Conservation (phyloP, 805 yeast species). For the Suhomyces vadensis region DNA sequence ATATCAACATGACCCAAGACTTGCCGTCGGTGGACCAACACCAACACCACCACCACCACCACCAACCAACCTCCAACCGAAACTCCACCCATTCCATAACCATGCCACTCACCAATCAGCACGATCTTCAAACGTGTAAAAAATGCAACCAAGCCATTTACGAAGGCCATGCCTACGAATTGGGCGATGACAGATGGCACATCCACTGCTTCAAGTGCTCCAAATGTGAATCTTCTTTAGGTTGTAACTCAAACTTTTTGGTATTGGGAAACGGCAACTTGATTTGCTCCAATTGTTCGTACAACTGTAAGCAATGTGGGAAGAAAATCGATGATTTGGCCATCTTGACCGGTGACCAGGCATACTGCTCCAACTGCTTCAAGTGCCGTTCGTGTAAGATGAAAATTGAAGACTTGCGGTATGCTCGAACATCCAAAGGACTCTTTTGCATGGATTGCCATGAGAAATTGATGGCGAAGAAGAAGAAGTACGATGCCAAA, state of each 20-base stretch:
- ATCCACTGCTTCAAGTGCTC: slow-evolving; percentile 89
- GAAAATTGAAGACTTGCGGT: slow-evolving; percentile 82
- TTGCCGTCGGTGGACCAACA: not conserved
- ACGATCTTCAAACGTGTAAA: slow-evolving; percentile 35
- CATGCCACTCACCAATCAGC: slow-evolving; percentile 5
- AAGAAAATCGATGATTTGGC: slow-evolving; percentile 91
- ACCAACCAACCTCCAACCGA: not conserved
- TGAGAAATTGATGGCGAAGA: slow-evolving; percentile 73
- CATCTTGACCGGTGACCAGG: slow-evolving; percentile 90
- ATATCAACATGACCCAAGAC: slow-evolving; percentile 6
- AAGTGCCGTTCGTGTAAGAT: slow-evolving; percentile 84
- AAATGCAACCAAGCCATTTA: slow-evolving; percentile 52
- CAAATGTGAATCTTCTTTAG: slow-evolving; percentile 73
- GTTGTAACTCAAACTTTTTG: slow-evolving; percentile 84
- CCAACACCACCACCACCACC: slow-evolving; percentile 2
- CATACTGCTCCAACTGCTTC: slow-evolving; percentile 89
- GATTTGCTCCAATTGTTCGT: slow-evolving; percentile 91
- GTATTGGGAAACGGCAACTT: slow-evolving; percentile 91
- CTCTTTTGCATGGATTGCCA: slow-evolving; percentile 92
- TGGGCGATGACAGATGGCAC: slow-evolving; percentile 96
- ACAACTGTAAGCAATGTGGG: slow-evolving; percentile 80
- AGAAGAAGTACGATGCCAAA: slow-evolving; percentile 60
- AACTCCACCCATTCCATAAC: slow-evolving; percentile 6
- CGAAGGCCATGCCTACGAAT: slow-evolving; percentile 93
- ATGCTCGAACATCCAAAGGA: slow-evolving; percentile 92